Evolutionary conservation across 2,329 filamentous ascomycete species (phyloP), one percentile per base, ranked within the genome.

Genomic region (Ophiostoma tasmaniense): DNA sequence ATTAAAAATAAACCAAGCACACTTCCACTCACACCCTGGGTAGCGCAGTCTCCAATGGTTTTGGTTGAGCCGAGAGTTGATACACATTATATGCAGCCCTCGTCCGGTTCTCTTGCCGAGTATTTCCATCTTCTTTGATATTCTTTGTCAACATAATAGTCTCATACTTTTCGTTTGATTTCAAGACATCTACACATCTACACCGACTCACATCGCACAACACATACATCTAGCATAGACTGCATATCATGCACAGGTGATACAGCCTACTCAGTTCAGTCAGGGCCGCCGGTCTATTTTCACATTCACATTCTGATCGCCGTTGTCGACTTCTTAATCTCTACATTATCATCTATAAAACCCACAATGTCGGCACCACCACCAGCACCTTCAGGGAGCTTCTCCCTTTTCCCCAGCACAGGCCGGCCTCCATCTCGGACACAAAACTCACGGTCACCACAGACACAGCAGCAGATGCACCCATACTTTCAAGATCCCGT

Each of bases 331-430:
- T 20, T 45, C 42, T 6, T 7, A 45, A 45, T 17, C 7, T 22
- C 17, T 25, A 55, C 17, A 55, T 25, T 10, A 25, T 13, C 50
- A 55, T 13, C 50, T 30, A 13, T 64, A 33, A 28, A 25, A 25
- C 50, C 50, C 71, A 71, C 28, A 70, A 82, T 82, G 81, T 78
- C 80, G 39, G 74, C 79, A 66, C 74, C 76, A 66, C 74, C 74
- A 62, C 74, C 76, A 66, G 74, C 74, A 62, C 78, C 78, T 69
- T 75, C 80, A 28, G 82, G 81, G 75, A 81, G 82, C 70, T 85
- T 87, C 76, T 87, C 85, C 70, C 81, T 87, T 71, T 87, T 87
- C 73, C 84, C 85, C 35, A 86, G 80, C 72, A 80, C 83, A 28
- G 82, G 76, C 72, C 79, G 79, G 70, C 78, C 81, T 25, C 79